Percentiles rank a stretch among this genome's conserved stretches.
These are phyloP conservation scores for Anisodus acutangulus DNA, from an alignment of 257 asterid genomes.

Conservation along the genomic window DNA sequence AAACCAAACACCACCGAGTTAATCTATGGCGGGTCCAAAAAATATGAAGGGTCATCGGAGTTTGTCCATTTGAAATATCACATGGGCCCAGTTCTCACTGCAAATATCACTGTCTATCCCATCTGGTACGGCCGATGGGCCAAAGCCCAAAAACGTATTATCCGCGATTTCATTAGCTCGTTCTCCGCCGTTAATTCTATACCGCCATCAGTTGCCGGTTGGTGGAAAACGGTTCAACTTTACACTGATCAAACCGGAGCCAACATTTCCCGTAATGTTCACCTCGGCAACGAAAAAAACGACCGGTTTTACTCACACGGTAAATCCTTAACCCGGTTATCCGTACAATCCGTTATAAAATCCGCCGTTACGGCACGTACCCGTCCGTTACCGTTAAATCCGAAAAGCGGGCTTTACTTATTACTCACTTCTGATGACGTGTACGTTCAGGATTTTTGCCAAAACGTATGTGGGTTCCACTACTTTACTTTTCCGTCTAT, in stretches of 20 bases:
- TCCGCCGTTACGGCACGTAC: slow-evolving; percentile 62
- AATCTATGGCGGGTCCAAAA: slow-evolving; percentile 65
- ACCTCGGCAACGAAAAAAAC: slow-evolving; percentile 64
- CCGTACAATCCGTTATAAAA: slow-evolving; percentile 66
- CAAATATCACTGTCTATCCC: slow-evolving; percentile 71
- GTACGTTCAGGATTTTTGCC: slow-evolving; percentile 71
- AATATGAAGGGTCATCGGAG: slow-evolving; percentile 84
- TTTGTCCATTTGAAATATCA: slow-evolving; percentile 73
- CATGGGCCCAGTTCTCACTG: slow-evolving; percentile 88
- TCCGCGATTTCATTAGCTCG: slow-evolving; percentile 82
- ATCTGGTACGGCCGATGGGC: slow-evolving; percentile 89
- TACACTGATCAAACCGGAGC: slow-evolving; percentile 77
- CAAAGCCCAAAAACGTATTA: slow-evolving; percentile 65
- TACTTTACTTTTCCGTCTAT: slow-evolving; percentile 85
- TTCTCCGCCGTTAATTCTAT: slow-evolving; percentile 56
- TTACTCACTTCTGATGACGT: slow-evolving; percentile 75
- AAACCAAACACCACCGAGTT: slow-evolving; percentile 54
- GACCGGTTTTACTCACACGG: slow-evolving; percentile 71
- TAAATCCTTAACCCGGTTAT: slow-evolving; percentile 63
- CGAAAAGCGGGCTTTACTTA: slow-evolving; percentile 70
- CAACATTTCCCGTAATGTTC: slow-evolving; percentile 58
- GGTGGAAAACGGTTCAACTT: slow-evolving; percentile 80
- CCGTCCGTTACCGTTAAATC: slow-evolving; percentile 71
- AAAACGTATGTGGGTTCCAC: slow-evolving; percentile 73
- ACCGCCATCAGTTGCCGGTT: slow-evolving; percentile 65